Percentiles rank a stretch among this genome's conserved stretches.
Conservation (phyloP, 1,139 yeast genomes). For the Scheffersomyces titani region DNA sequence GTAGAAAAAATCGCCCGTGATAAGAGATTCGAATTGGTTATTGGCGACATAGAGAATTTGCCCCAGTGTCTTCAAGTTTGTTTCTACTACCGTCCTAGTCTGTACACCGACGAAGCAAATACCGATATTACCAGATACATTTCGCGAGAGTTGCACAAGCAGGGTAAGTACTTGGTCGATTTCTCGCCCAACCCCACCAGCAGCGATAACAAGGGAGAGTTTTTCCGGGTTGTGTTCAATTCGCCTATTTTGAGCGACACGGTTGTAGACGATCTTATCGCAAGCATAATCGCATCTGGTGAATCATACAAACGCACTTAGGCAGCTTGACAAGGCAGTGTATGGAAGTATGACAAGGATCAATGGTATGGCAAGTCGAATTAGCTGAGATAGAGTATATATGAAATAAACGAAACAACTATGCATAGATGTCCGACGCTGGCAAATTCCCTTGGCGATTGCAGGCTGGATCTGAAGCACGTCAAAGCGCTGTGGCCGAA, state of each 20-base stretch:
- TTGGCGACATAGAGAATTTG: slow-evolving; percentile 41
- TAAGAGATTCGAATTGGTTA: slow-evolving; percentile 52
- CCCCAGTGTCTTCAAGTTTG: slow-evolving; percentile 87
- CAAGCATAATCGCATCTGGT: slow-evolving; percentile 31
- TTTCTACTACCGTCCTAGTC: slow-evolving; percentile 64
- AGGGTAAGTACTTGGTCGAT: slow-evolving; percentile 72
- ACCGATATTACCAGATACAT: slow-evolving; percentile 65
- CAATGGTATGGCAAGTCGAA: not conserved
- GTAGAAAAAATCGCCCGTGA: slow-evolving; percentile 40
- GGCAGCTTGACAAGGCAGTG: not conserved
- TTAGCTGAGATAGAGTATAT: not conserved
- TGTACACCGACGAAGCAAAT: slow-evolving; percentile 34
- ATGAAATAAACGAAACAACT: not conserved
- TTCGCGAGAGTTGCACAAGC: slow-evolving; percentile 59
- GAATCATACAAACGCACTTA: slow-evolving; percentile 2
- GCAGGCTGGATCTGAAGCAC: not conserved
- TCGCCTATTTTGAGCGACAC: slow-evolving; percentile 57
- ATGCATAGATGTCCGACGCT: not conserved
- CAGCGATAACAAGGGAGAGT: slow-evolving; percentile 60
- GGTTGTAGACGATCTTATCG: slow-evolving; percentile 40
- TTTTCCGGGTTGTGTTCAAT: slow-evolving; percentile 82
- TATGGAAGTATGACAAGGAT: not conserved
- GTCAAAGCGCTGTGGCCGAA: not conserved
- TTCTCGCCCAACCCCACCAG: slow-evolving; percentile 71
- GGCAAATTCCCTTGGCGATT: not conserved